phyloP scores from a whole-genome alignment of 345 rosid genomes.

The Luvunga scandens region DNA sequence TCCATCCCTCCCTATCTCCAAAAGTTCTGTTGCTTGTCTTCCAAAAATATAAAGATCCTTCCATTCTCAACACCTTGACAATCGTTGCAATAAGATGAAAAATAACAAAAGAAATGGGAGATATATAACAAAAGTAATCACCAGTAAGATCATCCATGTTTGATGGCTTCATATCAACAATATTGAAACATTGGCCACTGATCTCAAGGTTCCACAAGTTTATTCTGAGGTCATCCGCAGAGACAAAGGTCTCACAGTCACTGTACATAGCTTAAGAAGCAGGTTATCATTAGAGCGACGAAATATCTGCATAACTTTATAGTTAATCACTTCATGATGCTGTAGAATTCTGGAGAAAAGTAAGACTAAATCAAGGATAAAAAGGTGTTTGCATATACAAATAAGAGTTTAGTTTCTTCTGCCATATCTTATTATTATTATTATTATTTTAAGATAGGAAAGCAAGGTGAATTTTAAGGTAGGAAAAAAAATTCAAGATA shows the following conservation, averaged over 20 bases:
- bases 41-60: not conserved
- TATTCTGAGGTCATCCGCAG: conserved; percentile 67
- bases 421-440: not conserved
- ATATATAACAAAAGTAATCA: conserved; percentile 22
- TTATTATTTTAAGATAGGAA: not conserved
- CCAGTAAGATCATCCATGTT: conserved; percentile 74
- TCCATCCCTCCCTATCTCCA: not conserved
- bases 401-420: not conserved
- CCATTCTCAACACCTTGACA: not conserved
- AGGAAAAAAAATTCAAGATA: not conserved
- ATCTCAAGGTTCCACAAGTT: conserved; percentile 72
- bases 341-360: not conserved
- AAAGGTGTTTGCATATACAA: not conserved
- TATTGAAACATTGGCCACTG: conserved; percentile 59
- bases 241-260: conserved; percentile 70
- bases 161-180: conserved; percentile 62
- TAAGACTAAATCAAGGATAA: not conserved
- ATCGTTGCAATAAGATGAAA: not conserved
- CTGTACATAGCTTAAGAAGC: conserved; percentile 35
- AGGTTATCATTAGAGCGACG: conserved; percentile 13
- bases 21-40: not conserved
- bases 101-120: not conserved
- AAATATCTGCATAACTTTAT: not conserved
- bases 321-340: not conserved
- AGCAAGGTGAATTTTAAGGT: not conserved